phyloP scores from a whole-genome alignment of 768 basidiomycete genomes.

The Boletus fagicola region DNA sequence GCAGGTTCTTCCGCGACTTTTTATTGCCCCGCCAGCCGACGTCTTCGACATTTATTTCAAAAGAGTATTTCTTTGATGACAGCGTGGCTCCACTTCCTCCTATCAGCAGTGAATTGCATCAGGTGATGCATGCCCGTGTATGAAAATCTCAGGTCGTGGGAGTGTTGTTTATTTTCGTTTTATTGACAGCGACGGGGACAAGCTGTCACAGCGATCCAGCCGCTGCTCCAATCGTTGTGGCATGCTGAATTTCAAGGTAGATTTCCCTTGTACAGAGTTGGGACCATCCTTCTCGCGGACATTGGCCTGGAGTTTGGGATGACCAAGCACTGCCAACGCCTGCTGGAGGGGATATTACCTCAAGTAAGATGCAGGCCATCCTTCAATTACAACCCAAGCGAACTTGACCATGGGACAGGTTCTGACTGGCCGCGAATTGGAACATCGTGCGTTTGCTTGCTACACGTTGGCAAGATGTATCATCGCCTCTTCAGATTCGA shows the following conservation, averaged over 20 bases:
- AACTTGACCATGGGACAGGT: slow-evolving; percentile 42
- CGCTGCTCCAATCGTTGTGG: slow-evolving; percentile 72
- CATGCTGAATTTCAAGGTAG: slow-evolving; percentile 76
- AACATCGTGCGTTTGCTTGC: slow-evolving; percentile 73
- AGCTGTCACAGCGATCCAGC: slow-evolving; percentile 58
- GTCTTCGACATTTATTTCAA: slow-evolving; percentile 49
- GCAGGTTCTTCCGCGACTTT: slow-evolving; percentile 62
- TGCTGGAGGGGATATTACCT: slow-evolving; percentile 79
- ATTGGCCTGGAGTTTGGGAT: slow-evolving; percentile 75
- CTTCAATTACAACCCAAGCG: background rate
- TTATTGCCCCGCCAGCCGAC: slow-evolving; percentile 58
- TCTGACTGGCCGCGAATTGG: slow-evolving; percentile 67
- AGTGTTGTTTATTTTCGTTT: slow-evolving; percentile 5
- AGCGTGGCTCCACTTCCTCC: slow-evolving; percentile 33
- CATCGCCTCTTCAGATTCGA: slow-evolving; percentile 52
- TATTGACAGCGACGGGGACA: slow-evolving; percentile 58
- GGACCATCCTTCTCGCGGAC: slow-evolving; percentile 73
- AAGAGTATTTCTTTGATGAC: slow-evolving; percentile 55
- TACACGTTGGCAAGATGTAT: slow-evolving; percentile 75
- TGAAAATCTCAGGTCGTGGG: slow-evolving; percentile 20
- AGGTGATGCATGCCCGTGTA: slow-evolving; percentile 41
- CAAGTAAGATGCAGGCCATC: slow-evolving; percentile 49
- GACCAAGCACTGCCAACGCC: slow-evolving; percentile 57
- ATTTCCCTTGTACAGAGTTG: slow-evolving; percentile 64
- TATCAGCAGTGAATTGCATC: slow-evolving; percentile 43